Evolutionary conservation across 176 grass and related monocot species (phyloP).

Genomic region (Triticum turgidum): DNA sequence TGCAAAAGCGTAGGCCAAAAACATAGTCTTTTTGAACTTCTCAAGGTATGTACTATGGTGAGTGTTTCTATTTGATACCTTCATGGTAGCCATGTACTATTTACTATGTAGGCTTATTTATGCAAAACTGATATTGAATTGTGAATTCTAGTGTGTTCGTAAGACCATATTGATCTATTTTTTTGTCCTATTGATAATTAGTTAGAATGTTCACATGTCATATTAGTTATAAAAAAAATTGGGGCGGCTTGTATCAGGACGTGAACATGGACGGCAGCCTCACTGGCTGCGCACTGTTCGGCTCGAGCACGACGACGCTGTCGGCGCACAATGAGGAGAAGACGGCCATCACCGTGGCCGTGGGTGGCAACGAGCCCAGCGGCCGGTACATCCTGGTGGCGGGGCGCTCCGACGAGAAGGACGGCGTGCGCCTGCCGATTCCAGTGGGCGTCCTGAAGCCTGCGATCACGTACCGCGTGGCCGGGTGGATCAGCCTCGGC

Average conservation of each 20-base stretch:
- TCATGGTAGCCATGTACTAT: too few species aligned
- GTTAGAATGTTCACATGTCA: too few species aligned
- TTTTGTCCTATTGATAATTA: too few species aligned
- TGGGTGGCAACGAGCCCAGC: background rate
- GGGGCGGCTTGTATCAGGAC: slow-evolving; percentile 16
- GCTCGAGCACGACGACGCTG: slow-evolving; percentile 35
- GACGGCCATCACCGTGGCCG: background rate
- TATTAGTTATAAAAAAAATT: too few species aligned
- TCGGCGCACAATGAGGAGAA: background rate
- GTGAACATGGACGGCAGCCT: slow-evolving; percentile 24
- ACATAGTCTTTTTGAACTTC: too few species aligned
- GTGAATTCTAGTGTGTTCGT: too few species aligned
- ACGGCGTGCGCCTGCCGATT: slow-evolving; percentile 33
- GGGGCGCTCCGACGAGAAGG: slow-evolving; percentile 15
- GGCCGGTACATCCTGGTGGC: slow-evolving; percentile 28
- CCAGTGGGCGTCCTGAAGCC: background rate
- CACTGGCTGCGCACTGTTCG: slow-evolving; percentile 37
- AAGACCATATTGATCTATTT: too few species aligned
- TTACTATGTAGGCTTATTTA: too few species aligned
- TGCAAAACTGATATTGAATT: too few species aligned
- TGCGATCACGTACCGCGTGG: slow-evolving; percentile 41
- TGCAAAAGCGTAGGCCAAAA: too few species aligned
- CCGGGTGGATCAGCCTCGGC: slow-evolving; percentile 35
- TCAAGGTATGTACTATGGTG: too few species aligned
- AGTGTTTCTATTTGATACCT: too few species aligned